Evolutionary conservation across 2,329 filamentous ascomycete genomes (phyloP), one percentile per base, ranked within the genome.

Genomic region (Metarhizium brunneum): DNA sequence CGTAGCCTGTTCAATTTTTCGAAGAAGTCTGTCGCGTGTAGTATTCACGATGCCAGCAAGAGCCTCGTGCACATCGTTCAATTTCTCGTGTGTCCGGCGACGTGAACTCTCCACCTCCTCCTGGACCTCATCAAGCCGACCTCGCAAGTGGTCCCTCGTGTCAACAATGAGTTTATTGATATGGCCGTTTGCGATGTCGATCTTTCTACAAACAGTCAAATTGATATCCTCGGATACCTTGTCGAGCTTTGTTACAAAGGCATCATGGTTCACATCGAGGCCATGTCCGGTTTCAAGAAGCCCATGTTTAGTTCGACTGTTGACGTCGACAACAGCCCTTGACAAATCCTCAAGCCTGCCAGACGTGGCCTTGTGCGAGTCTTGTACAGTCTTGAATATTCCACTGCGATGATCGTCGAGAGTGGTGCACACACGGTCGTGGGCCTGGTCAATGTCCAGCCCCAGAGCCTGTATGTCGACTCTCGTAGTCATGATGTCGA

Each of bases 61-160:
- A n/a, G 48, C 54, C 45, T 55, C 48, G 20, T 55, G 48, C 47
- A 55, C 47, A 16, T 35, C 30, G 43, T 48, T 55, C 20, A 55
- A 47, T 32, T 48, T 55, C 25, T 55, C 54, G 49, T 35, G 47
- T 49, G 29, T 50, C 16, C 53, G 53, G 32, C 53, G 53, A 25
- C 54, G 54, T 11, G 48, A 55, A 32, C 40, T 38, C 29, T 52
- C 54, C 43, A 52, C 42, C 32, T 55, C 54, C 30, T 48, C 32
- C 18, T 48, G 54, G 14, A 49, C 30, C 43, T 52, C 47, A 36
- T 48, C 25, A 18, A 55, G 25, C 18, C 29, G 32, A 13, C 18
- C 54, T 30, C 14, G 50, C 18, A 55, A 13, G 16, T 55, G 32
- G 14, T 47, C 48, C 38, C 40, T 49, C 7, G 38, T 47, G 2